phyloP scores from a whole-genome alignment of 2,329 filamentous ascomycete genomes.

The Aspergillus niger region DNA sequence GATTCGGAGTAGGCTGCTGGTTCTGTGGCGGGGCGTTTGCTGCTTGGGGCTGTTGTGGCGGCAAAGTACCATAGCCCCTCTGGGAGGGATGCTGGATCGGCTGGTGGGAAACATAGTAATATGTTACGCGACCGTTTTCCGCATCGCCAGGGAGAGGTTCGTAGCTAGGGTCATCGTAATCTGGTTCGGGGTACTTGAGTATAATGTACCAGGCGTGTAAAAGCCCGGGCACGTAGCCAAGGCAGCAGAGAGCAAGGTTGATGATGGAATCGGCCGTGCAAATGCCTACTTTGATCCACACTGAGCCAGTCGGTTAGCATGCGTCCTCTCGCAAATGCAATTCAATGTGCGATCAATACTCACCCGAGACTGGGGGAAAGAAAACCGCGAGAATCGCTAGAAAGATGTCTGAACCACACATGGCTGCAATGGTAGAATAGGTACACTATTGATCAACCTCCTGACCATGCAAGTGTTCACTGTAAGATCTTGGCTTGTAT shows the following conservation, averaged over 20 bases:
- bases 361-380: constrained; percentile 62
- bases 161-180: constrained; percentile 63
- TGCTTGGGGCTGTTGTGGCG: constrained; percentile 28
- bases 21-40: constrained; percentile 8
- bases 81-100: constrained; percentile 39
- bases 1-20: constrained; percentile 23
- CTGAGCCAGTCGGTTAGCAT: constrained; percentile 52
- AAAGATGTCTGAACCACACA: constrained; percentile 64
- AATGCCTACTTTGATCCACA: constrained; percentile 95
- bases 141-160: constrained; percentile 57
- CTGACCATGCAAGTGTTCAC: constrained; percentile 7
- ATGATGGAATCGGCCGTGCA: constrained; percentile 91
- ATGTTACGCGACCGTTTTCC: constrained; percentile 61
- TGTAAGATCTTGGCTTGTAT: not conserved
- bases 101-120: constrained; percentile 70
- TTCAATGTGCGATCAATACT: constrained; percentile 25
- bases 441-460: not conserved
- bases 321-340: constrained; percentile 11
- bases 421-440: constrained; percentile 31
- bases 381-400: constrained; percentile 62
- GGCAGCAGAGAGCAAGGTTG: constrained; percentile 85
- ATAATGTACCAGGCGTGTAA: constrained; percentile 99
- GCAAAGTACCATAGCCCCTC: constrained; percentile 45
- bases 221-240: constrained; percentile 81
- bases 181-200: constrained; percentile 76